These are phyloP conservation scores for Candida maris DNA, from an alignment of 805 yeast genomes.

Conservation along the genomic window DNA sequence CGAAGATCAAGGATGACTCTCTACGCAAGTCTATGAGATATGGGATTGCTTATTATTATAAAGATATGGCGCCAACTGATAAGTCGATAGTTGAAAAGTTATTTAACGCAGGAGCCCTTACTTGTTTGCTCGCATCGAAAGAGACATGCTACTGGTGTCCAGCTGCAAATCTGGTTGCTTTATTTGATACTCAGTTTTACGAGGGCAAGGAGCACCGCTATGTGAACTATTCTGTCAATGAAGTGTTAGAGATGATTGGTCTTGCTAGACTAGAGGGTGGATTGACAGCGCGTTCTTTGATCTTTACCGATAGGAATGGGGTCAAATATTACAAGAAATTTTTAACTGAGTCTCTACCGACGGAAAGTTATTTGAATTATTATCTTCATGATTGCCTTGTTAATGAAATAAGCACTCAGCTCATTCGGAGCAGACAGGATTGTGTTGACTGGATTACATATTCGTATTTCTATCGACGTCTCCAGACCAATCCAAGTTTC, in stretches of 20 bases:
- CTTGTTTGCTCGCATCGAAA: slow-evolving; percentile 57
- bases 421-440: slow-evolving; percentile 69
- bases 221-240: slow-evolving; percentile 63
- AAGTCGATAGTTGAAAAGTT: slow-evolving; percentile 50
- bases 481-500: slow-evolving; percentile 80
- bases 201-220: slow-evolving; percentile 74
- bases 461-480: slow-evolving; percentile 75
- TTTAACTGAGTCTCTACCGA: slow-evolving; percentile 69
- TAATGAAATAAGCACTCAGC: slow-evolving; percentile 66
- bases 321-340: slow-evolving; percentile 67
- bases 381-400: slow-evolving; percentile 64
- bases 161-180: slow-evolving; percentile 49
- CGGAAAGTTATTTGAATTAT: slow-evolving; percentile 69
- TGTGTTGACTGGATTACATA: slow-evolving; percentile 89
- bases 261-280: slow-evolving; percentile 30
- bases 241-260: slow-evolving; percentile 63
- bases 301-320: slow-evolving; percentile 56
- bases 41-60: slow-evolving; percentile 66
- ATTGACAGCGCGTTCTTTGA: slow-evolving; percentile 40
- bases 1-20: slow-evolving; percentile 43
- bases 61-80: slow-evolving; percentile 56
- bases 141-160: slow-evolving; percentile 54
- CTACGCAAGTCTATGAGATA: slow-evolving; percentile 41
- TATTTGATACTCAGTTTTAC: slow-evolving; percentile 67
- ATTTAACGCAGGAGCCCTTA: slow-evolving; percentile 46